Base-by-base conservation (phyloP, 495 filamentous ascomycete genomes). In the Talaromyces nanjingensis region DNA sequence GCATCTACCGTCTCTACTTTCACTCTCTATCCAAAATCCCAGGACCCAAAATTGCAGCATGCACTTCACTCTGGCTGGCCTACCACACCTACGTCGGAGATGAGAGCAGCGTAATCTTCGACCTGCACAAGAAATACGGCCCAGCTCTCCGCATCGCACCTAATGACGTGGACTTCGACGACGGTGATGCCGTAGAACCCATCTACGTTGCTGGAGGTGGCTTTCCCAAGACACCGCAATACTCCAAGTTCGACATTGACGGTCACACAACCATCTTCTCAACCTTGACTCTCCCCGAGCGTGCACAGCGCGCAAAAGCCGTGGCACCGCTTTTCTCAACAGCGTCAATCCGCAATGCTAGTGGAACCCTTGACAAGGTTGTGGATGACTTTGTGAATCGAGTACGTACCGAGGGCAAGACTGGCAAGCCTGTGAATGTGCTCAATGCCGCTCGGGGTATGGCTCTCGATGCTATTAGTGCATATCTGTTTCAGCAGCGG, bases 241-340 rank as follows among this genome's bases (percentile, higher is more conserved):
- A 84, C 67, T 65, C 65, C 8, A 85, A 84, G 60, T 84, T 84
- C 66, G 78, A 84, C 60, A 76, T 84, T 59, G 82, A 82, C 37
- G 75, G 73, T 2, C 74, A 79, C 62, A 64, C 66, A 22, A 80
- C 79, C n/a, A 80, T 86, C 6, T 84, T 86, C 71, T 82, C 79
- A 2, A 74, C 76, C 1, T 66, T 69, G 24, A 76, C 76, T 31
- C 63, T 71, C 2, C 69, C 69, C 0, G 72, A 80, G 63, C 71
- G 82, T 24, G 70, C 74, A 2, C 63, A 63, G 1, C 67, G 83
- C 37, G 81, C 80, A 27, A 83, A 81, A 62, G 75, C 80, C 18
- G 81, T 85, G 14, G 66, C 74, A 29, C 68, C 75, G 5, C 64
- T 84, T 27, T 85, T 85, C 65, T 73, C 74, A 7, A 75, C 74